A percentile compares a stretch with the other conserved stretches of the same genome.
Conservation (phyloP, 2,329 filamentous ascomycete genomes). For the Xylaria sp. region DNA sequence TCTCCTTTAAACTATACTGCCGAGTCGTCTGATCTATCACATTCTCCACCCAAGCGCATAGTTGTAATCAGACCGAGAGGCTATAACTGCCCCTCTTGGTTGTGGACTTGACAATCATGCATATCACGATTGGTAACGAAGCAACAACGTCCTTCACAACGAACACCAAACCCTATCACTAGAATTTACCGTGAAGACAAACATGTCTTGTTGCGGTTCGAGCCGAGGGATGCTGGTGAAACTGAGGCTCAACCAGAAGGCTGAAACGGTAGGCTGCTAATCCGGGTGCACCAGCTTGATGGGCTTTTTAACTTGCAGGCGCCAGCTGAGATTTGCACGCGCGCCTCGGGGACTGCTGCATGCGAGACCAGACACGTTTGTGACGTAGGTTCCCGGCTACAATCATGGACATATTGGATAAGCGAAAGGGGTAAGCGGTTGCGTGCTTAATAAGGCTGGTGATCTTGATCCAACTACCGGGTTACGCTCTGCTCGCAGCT, state of each 20-base stretch:
- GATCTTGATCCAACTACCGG: constrained; percentile 17
- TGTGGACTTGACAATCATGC: constrained; percentile 3
- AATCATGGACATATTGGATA: constrained; percentile 27
- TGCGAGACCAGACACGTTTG: constrained; percentile 22
- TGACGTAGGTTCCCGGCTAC: constrained; percentile 30
- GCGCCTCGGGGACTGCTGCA: constrained; percentile 18
- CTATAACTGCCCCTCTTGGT: background rate
- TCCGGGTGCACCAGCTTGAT: constrained; percentile 14
- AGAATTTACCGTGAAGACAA: background rate
- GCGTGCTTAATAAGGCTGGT: constrained; percentile 31
- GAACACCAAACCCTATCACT: constrained; percentile 8
- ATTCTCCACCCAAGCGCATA: constrained; percentile 35
- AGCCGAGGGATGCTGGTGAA: constrained; percentile 8
- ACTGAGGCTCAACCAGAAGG: constrained; percentile 29
- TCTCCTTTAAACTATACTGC: constrained; percentile 16
- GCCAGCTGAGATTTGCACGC: background rate
- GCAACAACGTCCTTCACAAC: background rate
- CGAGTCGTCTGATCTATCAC: constrained; percentile 42
- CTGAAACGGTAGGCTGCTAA: constrained; percentile 21
- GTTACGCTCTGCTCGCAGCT: background rate
- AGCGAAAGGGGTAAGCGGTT: constrained; percentile 21
- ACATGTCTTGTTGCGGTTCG: background rate
- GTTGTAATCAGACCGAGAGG: constrained; percentile 21
- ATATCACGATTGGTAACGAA: constrained; percentile 1
- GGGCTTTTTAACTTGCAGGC: background rate